phyloP scores from a whole-genome alignment of 306 rosid genomes.

The Rosa rugosa region DNA sequence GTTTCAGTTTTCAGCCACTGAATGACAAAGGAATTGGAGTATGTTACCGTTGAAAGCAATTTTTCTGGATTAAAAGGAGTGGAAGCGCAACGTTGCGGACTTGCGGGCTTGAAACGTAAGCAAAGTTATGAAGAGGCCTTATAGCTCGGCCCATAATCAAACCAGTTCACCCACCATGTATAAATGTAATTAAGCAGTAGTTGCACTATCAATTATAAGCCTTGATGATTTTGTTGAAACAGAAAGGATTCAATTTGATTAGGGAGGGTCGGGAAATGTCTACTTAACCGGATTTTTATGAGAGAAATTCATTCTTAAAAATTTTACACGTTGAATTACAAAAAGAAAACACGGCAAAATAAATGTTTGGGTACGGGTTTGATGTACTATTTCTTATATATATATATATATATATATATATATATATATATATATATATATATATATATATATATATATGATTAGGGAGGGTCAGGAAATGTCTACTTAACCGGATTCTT shows the following conservation, averaged over 20 bases:
- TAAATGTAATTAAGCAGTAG: not conserved
- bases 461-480: too few species aligned
- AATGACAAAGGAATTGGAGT: not conserved
- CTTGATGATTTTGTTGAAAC: not conserved
- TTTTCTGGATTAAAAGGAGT: not conserved
- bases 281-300: not conserved
- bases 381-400: too few species aligned
- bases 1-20: slow-evolving; percentile 6
- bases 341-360: too few species aligned
- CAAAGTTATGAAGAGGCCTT: not conserved
- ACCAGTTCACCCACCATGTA: not conserved
- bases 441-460: too few species aligned
- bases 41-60: not conserved
- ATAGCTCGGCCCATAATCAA: not conserved
- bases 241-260: not conserved
- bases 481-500: not conserved
- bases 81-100: not conserved
- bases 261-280: not conserved
- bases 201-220: not conserved
- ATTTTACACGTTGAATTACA: too few species aligned
- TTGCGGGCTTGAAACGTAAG: not conserved
- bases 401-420: too few species aligned
- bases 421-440: too few species aligned
- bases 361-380: too few species aligned
- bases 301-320: not conserved